Evolutionary conservation across 179 eudicot genomes (phyloP).

Genomic region (Corrigiola litoralis): DNA sequence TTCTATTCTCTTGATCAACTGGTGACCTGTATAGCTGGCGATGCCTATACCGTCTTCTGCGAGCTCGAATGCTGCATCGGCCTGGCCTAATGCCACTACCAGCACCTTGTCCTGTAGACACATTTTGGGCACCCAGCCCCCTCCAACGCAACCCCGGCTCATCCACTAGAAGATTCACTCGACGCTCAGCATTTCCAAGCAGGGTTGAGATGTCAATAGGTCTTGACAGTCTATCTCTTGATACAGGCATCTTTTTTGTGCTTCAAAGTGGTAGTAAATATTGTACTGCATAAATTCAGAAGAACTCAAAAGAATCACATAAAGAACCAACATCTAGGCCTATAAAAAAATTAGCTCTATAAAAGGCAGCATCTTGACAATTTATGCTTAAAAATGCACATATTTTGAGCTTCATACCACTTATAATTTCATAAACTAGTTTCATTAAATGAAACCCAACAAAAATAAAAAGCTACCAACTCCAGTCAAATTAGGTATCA

Average conservation of each 20-base stretch:
- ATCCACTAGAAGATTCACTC: constrained; percentile 30
- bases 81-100: background rate
- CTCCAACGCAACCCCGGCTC: constrained; percentile 32
- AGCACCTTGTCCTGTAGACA: background rate
- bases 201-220: constrained; percentile 27
- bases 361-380: background rate
- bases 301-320: background rate
- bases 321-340: background rate
- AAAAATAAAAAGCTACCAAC: background rate
- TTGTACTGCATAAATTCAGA: constrained; percentile 1
- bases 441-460: background rate
- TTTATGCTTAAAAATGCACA: background rate
- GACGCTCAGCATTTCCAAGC: constrained; percentile 22
- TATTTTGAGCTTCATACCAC: too few species aligned
- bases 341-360: background rate
- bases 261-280: background rate
- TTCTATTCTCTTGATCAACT: constrained; percentile 10
- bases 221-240: constrained; percentile 32
- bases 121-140: constrained; percentile 7
- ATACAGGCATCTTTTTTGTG: constrained; percentile 14
- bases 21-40: constrained; percentile 4
- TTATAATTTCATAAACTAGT: background rate
- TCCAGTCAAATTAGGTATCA: background rate
- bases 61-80: background rate
- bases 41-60: constrained; percentile 2